phyloP scores from a whole-genome alignment of 768 basidiomycete genomes.

The Amanita pseudoporphyria region DNA sequence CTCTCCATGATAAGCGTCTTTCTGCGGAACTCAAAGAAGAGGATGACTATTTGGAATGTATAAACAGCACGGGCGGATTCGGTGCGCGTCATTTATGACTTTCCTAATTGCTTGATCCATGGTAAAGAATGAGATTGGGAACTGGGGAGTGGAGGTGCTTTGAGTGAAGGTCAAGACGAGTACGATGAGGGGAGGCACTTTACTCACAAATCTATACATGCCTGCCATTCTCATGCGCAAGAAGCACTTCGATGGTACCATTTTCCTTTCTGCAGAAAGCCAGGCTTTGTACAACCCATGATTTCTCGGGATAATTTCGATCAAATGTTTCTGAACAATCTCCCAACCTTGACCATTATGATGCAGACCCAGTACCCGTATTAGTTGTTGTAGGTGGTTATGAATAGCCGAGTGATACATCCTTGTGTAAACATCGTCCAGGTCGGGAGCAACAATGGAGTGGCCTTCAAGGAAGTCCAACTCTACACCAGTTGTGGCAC shows the following conservation, averaged over 20 bases:
- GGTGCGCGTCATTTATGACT: no score
- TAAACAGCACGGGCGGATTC: no score
- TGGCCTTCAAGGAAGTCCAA: slow-evolving; percentile 38
- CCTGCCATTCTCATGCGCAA: slow-evolving; percentile 49
- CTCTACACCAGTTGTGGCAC: slow-evolving; percentile 39
- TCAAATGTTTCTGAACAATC: slow-evolving; percentile 36
- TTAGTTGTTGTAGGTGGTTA: slow-evolving; percentile 51
- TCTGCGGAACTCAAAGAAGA: no score
- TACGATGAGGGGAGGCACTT: background rate
- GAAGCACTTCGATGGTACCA: slow-evolving; percentile 45
- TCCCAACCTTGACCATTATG: slow-evolving; percentile 47
- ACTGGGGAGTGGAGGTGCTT: slow-evolving; percentile 50
- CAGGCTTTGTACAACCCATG: slow-evolving; percentile 41
- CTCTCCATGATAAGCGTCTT: no score
- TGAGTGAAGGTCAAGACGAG: background rate
- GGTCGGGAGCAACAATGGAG: slow-evolving; percentile 37
- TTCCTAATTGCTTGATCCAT: slow-evolving; percentile 20
- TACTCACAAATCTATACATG: slow-evolving; percentile 45
- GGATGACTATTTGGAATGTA: no score
- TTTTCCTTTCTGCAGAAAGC: slow-evolving; percentile 38
- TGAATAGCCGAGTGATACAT: slow-evolving; percentile 52
- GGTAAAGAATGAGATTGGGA: slow-evolving; percentile 45
- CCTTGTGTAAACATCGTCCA: slow-evolving; percentile 46
- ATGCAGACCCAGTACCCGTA: slow-evolving; percentile 47
- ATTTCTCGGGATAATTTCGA: slow-evolving; percentile 31